Evolutionary conservation across 441 rosid species (phyloP), one percentile per base, ranked within the genome.

Genomic region (Euphorbia celastroides): DNA sequence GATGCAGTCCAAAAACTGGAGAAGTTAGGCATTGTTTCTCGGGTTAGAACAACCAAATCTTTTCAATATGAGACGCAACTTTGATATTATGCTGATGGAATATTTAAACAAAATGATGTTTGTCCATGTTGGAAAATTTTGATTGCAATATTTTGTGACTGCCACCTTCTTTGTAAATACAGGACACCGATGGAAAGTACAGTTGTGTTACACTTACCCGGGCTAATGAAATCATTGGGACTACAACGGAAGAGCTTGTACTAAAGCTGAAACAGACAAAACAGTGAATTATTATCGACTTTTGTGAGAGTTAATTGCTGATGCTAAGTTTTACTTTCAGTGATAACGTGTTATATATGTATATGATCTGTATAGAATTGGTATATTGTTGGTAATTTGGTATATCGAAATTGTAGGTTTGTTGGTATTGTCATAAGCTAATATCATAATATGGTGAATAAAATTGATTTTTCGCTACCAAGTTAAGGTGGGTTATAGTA

Each of bases 151-250:
- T n/a, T 66, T 55, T 67, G 65, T 73, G 19, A 70, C 50, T 55
- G 20, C 2, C 48, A 51, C 2, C 63, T 17, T 27, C 26, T 52
- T 19, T 73, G 32, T 31, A 60, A 74, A 41, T 60, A n/a, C 82
- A 88, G 96, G 99, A 93, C 73, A 73, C 87, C 14, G 77, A 82
- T n/a, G 96, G 97, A 68, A 82, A 84, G 68, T 91, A 75, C 75
- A 83, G 62, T 70, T 85, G 89, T 69, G 86, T 89, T 44, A 88
- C 90, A 55, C 79, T 93, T 72, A 88, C 82, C 72, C 89, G 88
- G n/a, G 93, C 97, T 9, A 93, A 93, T 34, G 98, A 93, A 74
- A 88, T 88, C 66, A 90, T 93, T 26, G 96, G 99, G 44, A 87
- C 84, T 34, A 93, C 97, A 41, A 93, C 96, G 5, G 99, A 93